phyloP scores from a whole-genome alignment of 768 basidiomycete species.

The Calocybe cyanea region DNA sequence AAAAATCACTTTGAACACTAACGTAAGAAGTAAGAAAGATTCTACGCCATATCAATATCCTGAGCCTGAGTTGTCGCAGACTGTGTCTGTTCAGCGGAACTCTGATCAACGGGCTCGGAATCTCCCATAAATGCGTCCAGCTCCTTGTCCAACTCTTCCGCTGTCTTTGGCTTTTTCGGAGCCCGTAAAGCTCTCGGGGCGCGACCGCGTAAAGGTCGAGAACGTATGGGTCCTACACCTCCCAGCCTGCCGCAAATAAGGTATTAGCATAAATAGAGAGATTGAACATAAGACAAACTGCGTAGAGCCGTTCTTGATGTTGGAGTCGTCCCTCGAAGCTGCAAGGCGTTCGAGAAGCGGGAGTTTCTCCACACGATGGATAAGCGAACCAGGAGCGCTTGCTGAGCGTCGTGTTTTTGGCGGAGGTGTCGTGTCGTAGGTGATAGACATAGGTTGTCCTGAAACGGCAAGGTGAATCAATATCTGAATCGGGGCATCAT shows the following conservation, averaged over 20 bases:
- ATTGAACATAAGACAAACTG: constrained; percentile 28
- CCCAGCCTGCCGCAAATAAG: too few relatives aligned
- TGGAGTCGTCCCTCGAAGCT: constrained; percentile 40
- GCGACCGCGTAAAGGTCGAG: constrained; percentile 29
- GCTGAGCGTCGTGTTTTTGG: constrained; percentile 45
- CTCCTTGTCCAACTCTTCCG: constrained; percentile 83
- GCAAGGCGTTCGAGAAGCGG: constrained; percentile 65
- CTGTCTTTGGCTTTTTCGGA: constrained; percentile 63
- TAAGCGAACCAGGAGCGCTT: constrained; percentile 57
- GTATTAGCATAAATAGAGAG: background rate
- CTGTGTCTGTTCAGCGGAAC: constrained; percentile 17
- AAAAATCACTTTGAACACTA: too few relatives aligned
- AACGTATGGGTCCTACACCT: constrained; percentile 46
- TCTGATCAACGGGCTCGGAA: constrained; percentile 26
- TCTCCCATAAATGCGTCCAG: constrained; percentile 84
- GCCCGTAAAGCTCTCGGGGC: constrained; percentile 24
- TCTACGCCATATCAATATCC: constrained; percentile 54
- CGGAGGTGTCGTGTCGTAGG: constrained; percentile 50
- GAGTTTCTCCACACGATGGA: constrained; percentile 74
- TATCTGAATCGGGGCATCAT: background rate
- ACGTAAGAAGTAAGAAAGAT: background rate
- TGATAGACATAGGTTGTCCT: constrained; percentile 80
- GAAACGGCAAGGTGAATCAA: background rate
- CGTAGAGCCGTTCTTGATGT: constrained; percentile 28
- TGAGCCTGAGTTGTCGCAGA: constrained; percentile 19